Base-by-base conservation (phyloP, 2,329 filamentous ascomycete species). In the Pseudopithomyces maydicus region DNA sequence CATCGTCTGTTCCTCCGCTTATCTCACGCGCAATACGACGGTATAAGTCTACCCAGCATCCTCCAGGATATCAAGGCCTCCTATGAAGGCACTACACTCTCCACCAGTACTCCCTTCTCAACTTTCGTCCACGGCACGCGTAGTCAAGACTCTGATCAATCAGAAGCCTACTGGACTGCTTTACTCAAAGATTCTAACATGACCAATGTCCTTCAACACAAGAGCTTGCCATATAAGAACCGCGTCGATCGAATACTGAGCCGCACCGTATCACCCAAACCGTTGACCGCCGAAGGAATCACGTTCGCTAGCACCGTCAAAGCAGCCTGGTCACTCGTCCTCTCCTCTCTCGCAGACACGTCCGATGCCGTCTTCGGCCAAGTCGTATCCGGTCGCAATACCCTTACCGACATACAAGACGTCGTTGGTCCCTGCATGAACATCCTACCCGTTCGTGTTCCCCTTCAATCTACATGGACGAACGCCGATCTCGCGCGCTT, bases 351-450 rank as follows among this genome's bases (percentile, higher is more conserved):
- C 17, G 68, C 74, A 0, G 66, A 64, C 6, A 62, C 56, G 19
- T 29, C 55, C 1, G 76, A 78, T 47, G 59, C 74, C n/a, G 66
- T 75, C n/a, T 76, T 75, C 38, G 72, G 73, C 4, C 65, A 71
- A 44, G 60, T 72, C 44, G 67, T 75, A 43, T 66, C 61, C 39
- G 74, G 74, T 0, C 72, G 74, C 54, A 74, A 72, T 54, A 59
- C 54, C 2, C 39, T 57, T 1, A 22, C 45, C 3, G 64, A 61
- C 2, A 59, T 73, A 85, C 96, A 92, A 77, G 92, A 97, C 79
- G 96, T 98, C 84, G 97, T 98, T 72, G 94, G 92, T 59, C 94
- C 94, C 57, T 94, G 94, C 74, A 84, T 97, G 72, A 96, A 92
- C 88, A 96, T 97, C 70, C 85, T 90, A 71, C 97, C 94, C 61